Base-by-base conservation (phyloP, 2,329 filamentous ascomycete species). In the Graphiopsis chlorocephala region DNA sequence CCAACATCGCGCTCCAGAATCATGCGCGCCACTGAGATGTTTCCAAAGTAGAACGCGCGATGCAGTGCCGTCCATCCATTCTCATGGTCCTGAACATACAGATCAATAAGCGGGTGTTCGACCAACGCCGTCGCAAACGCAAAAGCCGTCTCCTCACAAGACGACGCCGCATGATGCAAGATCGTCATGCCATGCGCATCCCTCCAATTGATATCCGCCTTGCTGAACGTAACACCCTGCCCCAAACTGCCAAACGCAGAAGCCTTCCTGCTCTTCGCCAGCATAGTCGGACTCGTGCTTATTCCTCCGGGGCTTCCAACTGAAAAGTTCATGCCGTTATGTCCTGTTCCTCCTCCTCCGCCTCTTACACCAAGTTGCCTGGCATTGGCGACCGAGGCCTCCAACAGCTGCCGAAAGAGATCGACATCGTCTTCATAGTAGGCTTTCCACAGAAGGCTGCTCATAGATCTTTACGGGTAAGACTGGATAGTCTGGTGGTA, bases 341-440 rank as follows among this genome's bases (percentile, higher is more conserved):
- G 74, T 76, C 68, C 72, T 70, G 68, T 68, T 31, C 17, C 26
- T 29, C 17, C 26, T 31, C 50, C 50, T 31, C 50, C 50, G 29
- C 50, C 50, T 69, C 74, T 73, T 73, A 84, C 78, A 66, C 82
- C 66, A 50, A 70, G 76, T 65, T 81, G 74, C 72, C 86, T 85
- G 68, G 83, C 75, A 75, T 81, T 84, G 77, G 83, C 84, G 75
- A 84, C 83, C 80, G 89, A 84, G 78, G 87, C 87, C 75, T 89
- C 89, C 85, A 99, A 86, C 76, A 96, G 86, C 83, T 90, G 90
- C 82, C 91, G 90, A 86, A 99, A 98, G 77, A 83, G 88, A 78
- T 96, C 93, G 88, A 97, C 90, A 88, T 99, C 93, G 86, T 97
- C 91, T 88, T 97, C 90, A 84, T 96, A 90, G 79, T 94, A 98